Evolutionary conservation across 176 grass and related monocot species (phyloP), one percentile per base, ranked within the genome.

Genomic region (Ensete glaucum): DNA sequence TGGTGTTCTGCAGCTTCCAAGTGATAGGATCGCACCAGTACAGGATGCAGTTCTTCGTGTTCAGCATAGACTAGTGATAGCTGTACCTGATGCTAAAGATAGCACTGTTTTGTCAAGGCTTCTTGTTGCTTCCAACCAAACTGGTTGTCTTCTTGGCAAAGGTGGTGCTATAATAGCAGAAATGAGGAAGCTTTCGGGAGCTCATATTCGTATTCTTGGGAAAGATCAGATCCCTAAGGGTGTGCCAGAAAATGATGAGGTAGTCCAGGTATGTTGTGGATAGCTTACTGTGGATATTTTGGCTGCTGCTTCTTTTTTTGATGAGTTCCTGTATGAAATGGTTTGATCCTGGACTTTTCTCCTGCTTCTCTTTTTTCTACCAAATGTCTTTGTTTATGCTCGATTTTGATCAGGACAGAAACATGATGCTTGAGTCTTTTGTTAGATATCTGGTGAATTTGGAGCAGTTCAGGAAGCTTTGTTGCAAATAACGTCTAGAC

Each of bases 121-220:
- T 57, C 76, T 99, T 6, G 73, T 94, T 85, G 78, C 82, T 50
- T 78, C 88, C n/a, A 93, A 85, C 76, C 95, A 99, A 76, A 87
- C 86, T 74, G 91, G 95, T 58, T 99, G 91, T 70, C 82, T 99
- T 76, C 88, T 99, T 52, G 95, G 91, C 71, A 99, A 94, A 83
- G 95, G 91, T 53, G 95, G 95, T 55, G 74, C 79, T 75, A 86
- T 99, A 56, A 91, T 99, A 62, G 62, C 91, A 79, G 91, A 99
- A 86, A 94, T 99, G 91, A 94, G 95, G 88, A 99, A 94, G 76
- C 78, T 87, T 69, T 91, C 95, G 70, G 79, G 85, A 78, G 95
- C 95, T 72, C 87, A 89, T 67, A 91, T 99, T 79, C 62, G 92
- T 71, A 88, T 99, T 75, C 50, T 91, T 65, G 76, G 82, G 59